These are phyloP conservation scores for Fusarium compactum DNA, from an alignment of 2,329 filamentous ascomycete species.

Conservation along the genomic window DNA sequence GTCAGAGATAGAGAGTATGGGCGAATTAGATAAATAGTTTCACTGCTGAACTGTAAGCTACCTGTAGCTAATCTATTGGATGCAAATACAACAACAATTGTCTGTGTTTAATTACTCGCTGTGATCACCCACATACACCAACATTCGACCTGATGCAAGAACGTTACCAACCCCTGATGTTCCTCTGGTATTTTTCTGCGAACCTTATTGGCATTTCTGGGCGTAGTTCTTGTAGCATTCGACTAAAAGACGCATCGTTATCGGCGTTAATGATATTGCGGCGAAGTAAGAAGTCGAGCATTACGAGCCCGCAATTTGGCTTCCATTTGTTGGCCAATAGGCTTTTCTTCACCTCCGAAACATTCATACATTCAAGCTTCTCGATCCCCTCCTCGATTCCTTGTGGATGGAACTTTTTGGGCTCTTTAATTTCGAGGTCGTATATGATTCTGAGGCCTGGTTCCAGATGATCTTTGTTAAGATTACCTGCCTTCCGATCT, in stretches of 20 bases:
- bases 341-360: conserved; percentile 49
- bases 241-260: conserved; percentile 41
- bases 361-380: conserved; percentile 45
- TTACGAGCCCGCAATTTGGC: conserved; percentile 56
- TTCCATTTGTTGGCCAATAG: conserved; percentile 51
- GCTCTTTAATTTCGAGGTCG: conserved; percentile 49
- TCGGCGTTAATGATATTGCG: conserved; percentile 45
- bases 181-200: conserved; percentile 20
- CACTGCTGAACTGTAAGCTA: neutral
- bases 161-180: conserved; percentile 24
- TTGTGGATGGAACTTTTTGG: conserved; percentile 37
- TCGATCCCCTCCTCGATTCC: conserved; percentile 48
- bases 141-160: neutral
- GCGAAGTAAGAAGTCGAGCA: conserved; percentile 54
- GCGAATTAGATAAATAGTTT: neutral
- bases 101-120: neutral
- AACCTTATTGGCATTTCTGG: conserved; percentile 48
- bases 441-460: conserved; percentile 55
- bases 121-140: neutral
- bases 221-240: conserved; percentile 42
- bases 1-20: neutral
- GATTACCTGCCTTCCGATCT: conserved; percentile 45
- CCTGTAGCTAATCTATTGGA: neutral
- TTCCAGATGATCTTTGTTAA: conserved; percentile 52
- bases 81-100: neutral